phyloP scores from a whole-genome alignment of 2,329 filamentous ascomycete genomes.

The Neofusicoccum umdonicola region DNA sequence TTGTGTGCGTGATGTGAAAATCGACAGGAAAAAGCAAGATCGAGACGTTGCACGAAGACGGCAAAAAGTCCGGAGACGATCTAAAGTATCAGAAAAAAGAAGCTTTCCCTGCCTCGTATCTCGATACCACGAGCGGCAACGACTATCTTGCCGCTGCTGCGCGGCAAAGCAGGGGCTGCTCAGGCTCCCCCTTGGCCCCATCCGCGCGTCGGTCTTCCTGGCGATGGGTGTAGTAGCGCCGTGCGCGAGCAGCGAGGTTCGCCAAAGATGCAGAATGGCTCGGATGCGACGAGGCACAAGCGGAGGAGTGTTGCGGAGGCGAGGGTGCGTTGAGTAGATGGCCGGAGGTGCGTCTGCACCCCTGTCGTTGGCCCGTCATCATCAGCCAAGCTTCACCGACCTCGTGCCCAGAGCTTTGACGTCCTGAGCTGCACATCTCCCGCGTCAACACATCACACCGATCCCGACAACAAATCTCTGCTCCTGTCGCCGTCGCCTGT shows the following conservation, averaged over 20 bases:
- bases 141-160: neutral
- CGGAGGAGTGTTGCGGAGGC: neutral
- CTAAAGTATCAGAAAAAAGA: neutral
- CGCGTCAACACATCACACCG: conserved; percentile 16
- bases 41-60: neutral
- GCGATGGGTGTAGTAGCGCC: neutral
- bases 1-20: neutral
- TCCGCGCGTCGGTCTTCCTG: neutral
- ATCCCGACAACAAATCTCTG: conserved; percentile 10
- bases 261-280: neutral
- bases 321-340: neutral
- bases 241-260: neutral
- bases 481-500: neutral
- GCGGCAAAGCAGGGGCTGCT: neutral
- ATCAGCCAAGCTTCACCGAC: conserved; percentile 19
- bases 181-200: neutral
- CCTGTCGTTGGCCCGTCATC: conserved; percentile 12
- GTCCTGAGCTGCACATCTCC: conserved; percentile 11
- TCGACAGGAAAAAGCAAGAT: neutral
- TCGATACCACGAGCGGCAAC: neutral
- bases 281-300: neutral
- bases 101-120: neutral
- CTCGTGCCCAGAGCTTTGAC: conserved; percentile 16
- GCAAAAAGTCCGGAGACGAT: neutral
- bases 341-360: neutral